Percentiles rank a stretch among this genome's conserved stretches.
Evolutionary conservation across 1,284 basidiomycete species (phyloP).

Genomic region (Ustilago curta): DNA sequence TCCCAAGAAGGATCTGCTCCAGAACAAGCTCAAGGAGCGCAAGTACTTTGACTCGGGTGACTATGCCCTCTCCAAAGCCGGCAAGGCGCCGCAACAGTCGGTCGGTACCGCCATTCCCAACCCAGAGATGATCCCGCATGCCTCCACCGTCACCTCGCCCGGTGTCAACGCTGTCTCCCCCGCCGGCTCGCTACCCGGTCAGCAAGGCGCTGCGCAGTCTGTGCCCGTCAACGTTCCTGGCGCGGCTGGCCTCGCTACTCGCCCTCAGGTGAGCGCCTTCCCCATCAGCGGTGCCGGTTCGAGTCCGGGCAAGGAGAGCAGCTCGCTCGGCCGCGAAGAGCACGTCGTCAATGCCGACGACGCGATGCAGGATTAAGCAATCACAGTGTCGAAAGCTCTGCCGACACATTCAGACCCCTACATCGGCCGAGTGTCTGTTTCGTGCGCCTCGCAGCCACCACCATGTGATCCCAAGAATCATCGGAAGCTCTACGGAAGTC

Average conservation of each 20-base stretch:
- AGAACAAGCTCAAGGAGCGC: constrained; percentile 96
- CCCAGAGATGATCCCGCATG: constrained; percentile 76
- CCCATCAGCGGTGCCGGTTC: constrained; percentile 48
- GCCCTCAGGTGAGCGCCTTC: constrained; percentile 57
- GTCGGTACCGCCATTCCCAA: constrained; percentile 95
- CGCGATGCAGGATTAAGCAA: constrained; percentile 55
- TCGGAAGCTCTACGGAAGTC: constrained; percentile 10
- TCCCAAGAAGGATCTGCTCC: constrained; percentile 91
- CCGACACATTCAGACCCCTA: background rate
- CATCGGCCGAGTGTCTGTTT: background rate
- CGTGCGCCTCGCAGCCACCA: background rate
- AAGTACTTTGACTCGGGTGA: constrained; percentile 99
- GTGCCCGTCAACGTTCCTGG: constrained; percentile 77
- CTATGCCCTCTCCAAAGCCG: constrained; percentile 94
- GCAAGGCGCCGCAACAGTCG: constrained; percentile 84
- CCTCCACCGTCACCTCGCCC: constrained; percentile 67
- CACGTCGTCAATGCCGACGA: constrained; percentile 58
- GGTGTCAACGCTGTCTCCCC: constrained; percentile 76
- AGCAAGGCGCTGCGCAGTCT: constrained; percentile 76
- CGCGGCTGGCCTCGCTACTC: constrained; percentile 75
- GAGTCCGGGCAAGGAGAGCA: constrained; percentile 58
- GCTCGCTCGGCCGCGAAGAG: constrained; percentile 53
- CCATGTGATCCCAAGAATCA: constrained; percentile 5
- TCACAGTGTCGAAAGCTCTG: background rate
- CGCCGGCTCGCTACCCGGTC: constrained; percentile 78